Conservation (phyloP, 208 protist genomes). For the Trypanosoma caninum region DNA sequence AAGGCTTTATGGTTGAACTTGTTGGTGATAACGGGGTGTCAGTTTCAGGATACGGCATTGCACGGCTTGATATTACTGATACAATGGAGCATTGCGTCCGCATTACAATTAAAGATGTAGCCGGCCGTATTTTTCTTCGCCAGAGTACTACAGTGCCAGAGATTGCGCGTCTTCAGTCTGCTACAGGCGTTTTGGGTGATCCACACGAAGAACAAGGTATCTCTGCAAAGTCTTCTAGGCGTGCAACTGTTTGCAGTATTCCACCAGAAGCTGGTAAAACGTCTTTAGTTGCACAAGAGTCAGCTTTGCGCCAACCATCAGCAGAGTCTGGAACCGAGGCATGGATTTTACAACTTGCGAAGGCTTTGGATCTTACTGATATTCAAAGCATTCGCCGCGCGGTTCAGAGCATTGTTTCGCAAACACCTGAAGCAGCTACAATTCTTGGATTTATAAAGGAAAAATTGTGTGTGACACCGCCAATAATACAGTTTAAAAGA, state of each 20-base stretch:
- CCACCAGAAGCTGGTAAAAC: constrained; percentile 9
- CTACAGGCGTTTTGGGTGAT: constrained; percentile 12
- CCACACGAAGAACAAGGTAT: background rate
- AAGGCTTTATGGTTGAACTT: constrained; percentile 54
- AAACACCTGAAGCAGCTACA: constrained; percentile 32
- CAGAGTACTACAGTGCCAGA: constrained; percentile 54
- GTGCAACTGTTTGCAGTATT: constrained; percentile 9
- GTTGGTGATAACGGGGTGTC: constrained; percentile 50
- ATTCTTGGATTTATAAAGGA: constrained; percentile 60
- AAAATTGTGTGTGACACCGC: constrained; percentile 45
- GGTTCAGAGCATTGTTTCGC: constrained; percentile 40
- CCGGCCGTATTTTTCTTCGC: constrained; percentile 39
- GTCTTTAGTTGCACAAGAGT: too few species aligned
- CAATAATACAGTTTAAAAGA: constrained; percentile 48
- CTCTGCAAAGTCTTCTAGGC: background rate
- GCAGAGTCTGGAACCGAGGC: constrained; percentile 15
- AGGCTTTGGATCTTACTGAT: constrained; percentile 40
- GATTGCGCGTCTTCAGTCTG: constrained; percentile 27
- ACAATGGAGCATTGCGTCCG: constrained; percentile 42
- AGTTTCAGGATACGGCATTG: constrained; percentile 34
- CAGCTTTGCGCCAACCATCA: background rate
- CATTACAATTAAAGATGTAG: constrained; percentile 36
- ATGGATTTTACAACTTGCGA: constrained; percentile 54
- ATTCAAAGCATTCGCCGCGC: constrained; percentile 39
- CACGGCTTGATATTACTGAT: constrained; percentile 42